A percentile compares a stretch with the other conserved stretches of the same genome.
These are phyloP conservation scores for Eurotiales sp. DNA, from an alignment of 2,329 filamentous ascomycete species.

Conservation along the genomic window DNA sequence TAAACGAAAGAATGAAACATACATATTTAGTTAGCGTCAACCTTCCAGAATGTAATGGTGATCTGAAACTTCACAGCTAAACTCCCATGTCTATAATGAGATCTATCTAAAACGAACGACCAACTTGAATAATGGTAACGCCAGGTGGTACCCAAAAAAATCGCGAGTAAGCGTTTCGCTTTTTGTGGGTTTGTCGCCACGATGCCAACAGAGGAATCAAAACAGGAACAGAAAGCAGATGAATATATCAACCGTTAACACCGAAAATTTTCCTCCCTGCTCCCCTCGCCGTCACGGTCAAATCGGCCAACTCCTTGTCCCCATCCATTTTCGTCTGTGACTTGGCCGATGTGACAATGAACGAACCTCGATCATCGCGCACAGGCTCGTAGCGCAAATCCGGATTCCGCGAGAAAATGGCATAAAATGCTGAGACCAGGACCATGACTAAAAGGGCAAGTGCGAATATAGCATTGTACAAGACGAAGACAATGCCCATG, in stretches of 20 bases:
- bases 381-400: constrained; percentile 94
- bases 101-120: too few relatives aligned
- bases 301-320: constrained; percentile 70
- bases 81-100: too few relatives aligned
- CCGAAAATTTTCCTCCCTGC: constrained; percentile 60
- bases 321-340: constrained; percentile 82
- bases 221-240: too few relatives aligned
- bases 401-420: constrained; percentile 87
- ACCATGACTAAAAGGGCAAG: constrained; percentile 80
- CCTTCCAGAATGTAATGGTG: too few relatives aligned
- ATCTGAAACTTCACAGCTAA: too few relatives aligned
- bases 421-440: constrained; percentile 70
- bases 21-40: too few relatives aligned
- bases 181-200: too few relatives aligned
- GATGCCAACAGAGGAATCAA: too few relatives aligned
- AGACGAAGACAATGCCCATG: constrained; percentile 84
- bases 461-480: constrained; percentile 80
- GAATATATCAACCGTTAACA: background rate
- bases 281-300: constrained; percentile 75
- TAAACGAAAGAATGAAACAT: background rate
- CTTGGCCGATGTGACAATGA: constrained; percentile 64
- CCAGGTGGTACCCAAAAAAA: too few relatives aligned
- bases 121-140: too few relatives aligned
- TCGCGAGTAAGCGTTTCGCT: too few relatives aligned
- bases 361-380: constrained; percentile 91